Conservation (phyloP, 495 filamentous ascomycete species). For the Amniculicola lignicola region DNA sequence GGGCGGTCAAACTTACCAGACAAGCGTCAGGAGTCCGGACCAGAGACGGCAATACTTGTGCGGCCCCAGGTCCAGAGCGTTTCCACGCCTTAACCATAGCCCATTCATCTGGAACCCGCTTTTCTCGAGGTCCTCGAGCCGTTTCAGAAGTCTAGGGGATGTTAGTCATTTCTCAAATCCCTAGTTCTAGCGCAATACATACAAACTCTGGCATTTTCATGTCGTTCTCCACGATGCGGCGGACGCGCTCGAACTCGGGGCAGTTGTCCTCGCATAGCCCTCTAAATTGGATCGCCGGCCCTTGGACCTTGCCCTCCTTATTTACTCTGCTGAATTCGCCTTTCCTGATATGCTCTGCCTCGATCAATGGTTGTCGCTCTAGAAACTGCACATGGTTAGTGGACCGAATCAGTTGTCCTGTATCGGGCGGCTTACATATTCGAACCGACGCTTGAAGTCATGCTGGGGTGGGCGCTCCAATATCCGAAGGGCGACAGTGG, state of each 20-base stretch:
- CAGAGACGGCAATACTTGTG: constrained; percentile 87
- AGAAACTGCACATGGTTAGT: too few species aligned
- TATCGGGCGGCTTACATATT: too few species aligned
- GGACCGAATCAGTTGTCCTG: too few species aligned
- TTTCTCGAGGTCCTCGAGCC: background rate
- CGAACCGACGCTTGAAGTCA: too few species aligned
- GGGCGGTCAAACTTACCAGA: constrained; percentile 46
- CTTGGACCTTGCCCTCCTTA: too few species aligned
- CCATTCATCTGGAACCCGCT: constrained; percentile 47
- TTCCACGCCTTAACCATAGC: constrained; percentile 83
- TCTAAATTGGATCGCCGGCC: constrained; percentile 43
- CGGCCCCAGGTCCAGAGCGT: constrained; percentile 86
- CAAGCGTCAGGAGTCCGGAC: constrained; percentile 76
- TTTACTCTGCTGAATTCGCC: too few species aligned
- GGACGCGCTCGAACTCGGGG: constrained; percentile 80
- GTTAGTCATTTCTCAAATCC: too few species aligned
- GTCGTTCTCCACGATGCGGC: constrained; percentile 66
- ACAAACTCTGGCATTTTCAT: constrained; percentile 52
- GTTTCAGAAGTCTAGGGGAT: constrained; percentile 17
- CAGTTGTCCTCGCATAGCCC: constrained; percentile 94
- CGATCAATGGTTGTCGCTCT: too few species aligned
- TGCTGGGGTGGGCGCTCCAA: too few species aligned
- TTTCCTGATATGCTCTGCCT: too few species aligned
- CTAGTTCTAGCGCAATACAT: constrained; percentile 22
- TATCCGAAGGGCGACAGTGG: too few species aligned